These are phyloP conservation scores for Silene uniflora DNA, from an alignment of 148 eudicot species.

Conservation along the genomic window DNA sequence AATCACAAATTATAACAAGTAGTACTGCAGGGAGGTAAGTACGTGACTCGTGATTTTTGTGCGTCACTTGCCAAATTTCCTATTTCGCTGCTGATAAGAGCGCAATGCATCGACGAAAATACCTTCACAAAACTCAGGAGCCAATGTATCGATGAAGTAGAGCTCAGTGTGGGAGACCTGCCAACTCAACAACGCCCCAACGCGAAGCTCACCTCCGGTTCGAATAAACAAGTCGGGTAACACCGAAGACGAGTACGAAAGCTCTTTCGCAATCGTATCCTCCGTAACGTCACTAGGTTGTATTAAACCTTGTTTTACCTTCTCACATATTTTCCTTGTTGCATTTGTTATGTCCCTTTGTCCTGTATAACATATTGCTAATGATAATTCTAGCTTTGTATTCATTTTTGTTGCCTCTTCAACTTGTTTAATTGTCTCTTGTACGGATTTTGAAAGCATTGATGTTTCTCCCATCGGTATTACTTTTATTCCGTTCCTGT, in stretches of 20 bases:
- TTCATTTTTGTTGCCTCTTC: slow-evolving; percentile 7
- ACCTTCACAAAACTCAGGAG: slow-evolving; percentile 16
- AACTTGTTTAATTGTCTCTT: neutral
- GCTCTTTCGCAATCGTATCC: neutral
- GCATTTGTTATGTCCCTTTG: slow-evolving; percentile 9
- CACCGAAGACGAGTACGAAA: neutral
- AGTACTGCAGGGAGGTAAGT: too few species aligned
- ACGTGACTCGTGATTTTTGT: too few species aligned
- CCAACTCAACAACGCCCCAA: slow-evolving; percentile 11
- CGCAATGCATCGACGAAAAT: slow-evolving; percentile 14
- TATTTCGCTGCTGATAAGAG: neutral
- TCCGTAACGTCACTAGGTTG: neutral
- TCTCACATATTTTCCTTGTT: slow-evolving; percentile 5
- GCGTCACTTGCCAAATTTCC: slow-evolving; percentile 5
- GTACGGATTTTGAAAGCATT: neutral
- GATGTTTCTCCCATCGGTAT: slow-evolving; percentile 1
- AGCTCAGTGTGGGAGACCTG: slow-evolving; percentile 11
- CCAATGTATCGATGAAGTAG: slow-evolving; percentile 2
- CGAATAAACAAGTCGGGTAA: slow-evolving; percentile 6
- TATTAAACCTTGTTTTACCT: neutral
- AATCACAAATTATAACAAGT: too few species aligned
- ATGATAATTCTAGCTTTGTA: neutral
- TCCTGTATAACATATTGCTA: slow-evolving; percentile 9
- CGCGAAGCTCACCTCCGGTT: slow-evolving; percentile 9
- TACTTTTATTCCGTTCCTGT: slow-evolving; percentile 1